Percentiles rank a stretch among this genome's conserved stretches.
These are phyloP conservation scores for Ogataea nakhonphanomensis DNA, from an alignment of 805 yeast genomes.

Conservation along the genomic window DNA sequence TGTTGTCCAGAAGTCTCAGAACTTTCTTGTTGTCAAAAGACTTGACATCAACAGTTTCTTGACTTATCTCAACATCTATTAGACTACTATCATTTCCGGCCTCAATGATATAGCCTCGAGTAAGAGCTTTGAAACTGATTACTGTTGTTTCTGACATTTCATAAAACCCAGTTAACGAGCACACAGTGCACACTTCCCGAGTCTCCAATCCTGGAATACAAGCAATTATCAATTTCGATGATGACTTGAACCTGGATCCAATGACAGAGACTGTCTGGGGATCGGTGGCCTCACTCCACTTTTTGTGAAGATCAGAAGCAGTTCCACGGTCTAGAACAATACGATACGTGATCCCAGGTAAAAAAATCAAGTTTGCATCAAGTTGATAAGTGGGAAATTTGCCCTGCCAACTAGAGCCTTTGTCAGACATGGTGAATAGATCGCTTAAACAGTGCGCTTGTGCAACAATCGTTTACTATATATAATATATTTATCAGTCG, in stretches of 20 bases:
- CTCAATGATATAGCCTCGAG: conserved; percentile 37
- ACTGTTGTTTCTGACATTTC: conserved; percentile 43
- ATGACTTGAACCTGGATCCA: conserved; percentile 2
- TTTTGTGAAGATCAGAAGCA: conserved; percentile 38
- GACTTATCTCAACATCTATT: not conserved
- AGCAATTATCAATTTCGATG: conserved; percentile 19
- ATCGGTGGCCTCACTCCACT: not conserved
- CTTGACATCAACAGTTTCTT: no score
- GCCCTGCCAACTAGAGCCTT: conserved; percentile 6
- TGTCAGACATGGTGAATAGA: conserved; percentile 1
- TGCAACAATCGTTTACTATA: no score
- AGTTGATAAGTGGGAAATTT: conserved; percentile 24
- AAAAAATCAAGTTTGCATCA: conserved; percentile 37
- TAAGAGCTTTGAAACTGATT: conserved; percentile 47
- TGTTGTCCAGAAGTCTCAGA: conserved; percentile 13
- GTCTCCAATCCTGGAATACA: conserved; percentile 27
- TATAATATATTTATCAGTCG: conserved; percentile 3
- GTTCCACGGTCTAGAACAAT: conserved; percentile 47
- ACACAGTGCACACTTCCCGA: conserved; percentile 37
- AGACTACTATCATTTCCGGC: conserved; percentile 5
- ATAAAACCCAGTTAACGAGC: conserved; percentile 44
- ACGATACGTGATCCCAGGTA: conserved; percentile 63
- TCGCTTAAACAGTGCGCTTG: no score
- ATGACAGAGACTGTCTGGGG: not conserved
- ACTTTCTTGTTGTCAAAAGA: conserved; percentile 1